These are phyloP conservation scores for Acanthamoeba culbertsoni DNA, from an alignment of 208 protist genomes.

Conservation along the genomic window DNA sequence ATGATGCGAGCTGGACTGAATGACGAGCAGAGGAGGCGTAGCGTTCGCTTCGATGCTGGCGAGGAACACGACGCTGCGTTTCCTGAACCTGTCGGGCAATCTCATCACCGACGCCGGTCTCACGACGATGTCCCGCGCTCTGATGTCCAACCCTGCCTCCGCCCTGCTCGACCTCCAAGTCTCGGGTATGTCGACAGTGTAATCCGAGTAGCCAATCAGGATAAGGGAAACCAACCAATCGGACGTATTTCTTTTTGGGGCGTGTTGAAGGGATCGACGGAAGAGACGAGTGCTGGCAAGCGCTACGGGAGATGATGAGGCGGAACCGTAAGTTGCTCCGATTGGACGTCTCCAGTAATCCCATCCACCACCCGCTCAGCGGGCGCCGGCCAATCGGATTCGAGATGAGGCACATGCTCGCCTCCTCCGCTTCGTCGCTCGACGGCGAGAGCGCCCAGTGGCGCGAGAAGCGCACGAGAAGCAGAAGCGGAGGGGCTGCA, in stretches of 20 bases:
- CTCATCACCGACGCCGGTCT: neutral
- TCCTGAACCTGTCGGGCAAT: constrained; percentile 16
- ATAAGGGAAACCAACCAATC: too few relatives aligned
- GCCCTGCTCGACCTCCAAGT: neutral
- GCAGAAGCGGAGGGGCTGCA: neutral
- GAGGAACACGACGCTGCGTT: neutral
- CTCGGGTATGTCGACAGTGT: neutral
- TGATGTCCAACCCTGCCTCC: neutral
- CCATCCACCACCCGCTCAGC: neutral
- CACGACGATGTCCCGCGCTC: neutral
- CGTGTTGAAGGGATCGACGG: neutral
- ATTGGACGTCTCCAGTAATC: neutral
- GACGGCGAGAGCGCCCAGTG: neutral
- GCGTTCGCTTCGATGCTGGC: neutral
- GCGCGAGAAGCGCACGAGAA: neutral
- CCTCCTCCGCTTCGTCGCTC: neutral
- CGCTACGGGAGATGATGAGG: neutral
- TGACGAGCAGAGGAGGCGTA: neutral
- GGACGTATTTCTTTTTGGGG: neutral
- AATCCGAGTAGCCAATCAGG: neutral
- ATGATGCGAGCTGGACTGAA: too few relatives aligned
- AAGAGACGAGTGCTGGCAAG: neutral
- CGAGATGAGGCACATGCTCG: neutral
- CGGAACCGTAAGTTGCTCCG: neutral
- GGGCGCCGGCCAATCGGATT: neutral